A percentile compares a stretch with the other conserved stretches of the same genome.
Evolutionary conservation across 495 filamentous ascomycete genomes (phyloP).

Genomic region (Neurospora pannonica): DNA sequence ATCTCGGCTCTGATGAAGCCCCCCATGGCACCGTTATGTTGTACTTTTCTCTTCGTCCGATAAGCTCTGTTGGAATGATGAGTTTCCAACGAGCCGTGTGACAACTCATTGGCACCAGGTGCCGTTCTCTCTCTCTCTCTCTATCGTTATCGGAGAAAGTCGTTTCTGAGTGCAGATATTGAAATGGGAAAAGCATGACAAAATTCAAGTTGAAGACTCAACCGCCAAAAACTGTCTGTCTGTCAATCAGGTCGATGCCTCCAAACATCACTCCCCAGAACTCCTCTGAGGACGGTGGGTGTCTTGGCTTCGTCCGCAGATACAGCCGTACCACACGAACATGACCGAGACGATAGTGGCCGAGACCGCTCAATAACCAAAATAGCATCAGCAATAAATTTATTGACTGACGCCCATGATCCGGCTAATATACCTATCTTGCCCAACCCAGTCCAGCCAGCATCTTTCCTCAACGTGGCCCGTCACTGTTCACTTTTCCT

Average conservation of each 20-base stretch:
- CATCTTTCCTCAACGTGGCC: not conserved
- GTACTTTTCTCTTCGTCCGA: not conserved
- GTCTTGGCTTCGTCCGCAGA: not conserved
- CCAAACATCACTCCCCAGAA: not conserved
- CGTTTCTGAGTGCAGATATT: not conserved
- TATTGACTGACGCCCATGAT: not conserved
- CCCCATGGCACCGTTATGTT: not conserved
- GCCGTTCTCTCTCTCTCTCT: not conserved
- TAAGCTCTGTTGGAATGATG: not conserved
- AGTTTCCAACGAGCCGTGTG: not conserved
- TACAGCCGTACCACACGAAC: not conserved
- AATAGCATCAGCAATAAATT: not conserved
- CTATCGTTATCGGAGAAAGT: not conserved
- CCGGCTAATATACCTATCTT: not conserved
- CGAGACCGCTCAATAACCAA: not conserved
- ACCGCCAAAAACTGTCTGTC: not conserved
- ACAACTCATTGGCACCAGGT: not conserved
- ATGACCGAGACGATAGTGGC: not conserved
- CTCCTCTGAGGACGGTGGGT: not conserved
- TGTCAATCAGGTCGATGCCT: not conserved
- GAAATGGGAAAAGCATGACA: not conserved
- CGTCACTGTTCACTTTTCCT: not conserved
- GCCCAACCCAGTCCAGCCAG: not conserved
- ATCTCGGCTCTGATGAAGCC: not conserved
- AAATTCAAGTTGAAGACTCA: not conserved